Conservation (phyloP, 2,329 filamentous ascomycete genomes). For the Colletotrichum spaethianum region DNA sequence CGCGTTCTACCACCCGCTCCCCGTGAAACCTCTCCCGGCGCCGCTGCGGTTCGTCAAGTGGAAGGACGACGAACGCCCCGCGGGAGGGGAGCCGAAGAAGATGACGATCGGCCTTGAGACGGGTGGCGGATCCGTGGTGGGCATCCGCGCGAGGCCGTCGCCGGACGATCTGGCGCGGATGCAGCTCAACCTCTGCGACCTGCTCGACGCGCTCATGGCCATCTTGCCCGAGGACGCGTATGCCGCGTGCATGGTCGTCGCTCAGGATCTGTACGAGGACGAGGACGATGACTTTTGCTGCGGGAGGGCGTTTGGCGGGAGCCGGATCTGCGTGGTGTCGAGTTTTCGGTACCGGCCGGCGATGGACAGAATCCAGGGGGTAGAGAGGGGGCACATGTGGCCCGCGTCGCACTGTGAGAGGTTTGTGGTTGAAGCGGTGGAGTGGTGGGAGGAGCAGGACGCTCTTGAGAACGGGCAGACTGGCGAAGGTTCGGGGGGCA, state of each 20-base stretch:
- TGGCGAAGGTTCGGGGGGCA: neutral
- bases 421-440: slow-evolving; percentile 61
- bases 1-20: slow-evolving; percentile 68
- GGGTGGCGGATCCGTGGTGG: slow-evolving; percentile 53
- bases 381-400: slow-evolving; percentile 71
- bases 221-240: slow-evolving; percentile 72
- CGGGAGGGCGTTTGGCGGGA: slow-evolving; percentile 76
- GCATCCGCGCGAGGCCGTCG: slow-evolving; percentile 65
- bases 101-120: slow-evolving; percentile 60
- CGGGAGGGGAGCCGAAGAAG: slow-evolving; percentile 35
- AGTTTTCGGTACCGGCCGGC: slow-evolving; percentile 73
- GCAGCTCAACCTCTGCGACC: slow-evolving; percentile 73
- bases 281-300: slow-evolving; percentile 78
- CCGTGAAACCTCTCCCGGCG: slow-evolving; percentile 59
- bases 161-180: slow-evolving; percentile 61
- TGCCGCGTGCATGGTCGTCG: slow-evolving; percentile 67
- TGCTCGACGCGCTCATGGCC: slow-evolving; percentile 69
- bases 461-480: slow-evolving; percentile 55
- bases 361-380: slow-evolving; percentile 55
- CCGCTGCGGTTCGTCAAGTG: slow-evolving; percentile 64
- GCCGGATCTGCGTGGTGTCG: slow-evolving; percentile 73
- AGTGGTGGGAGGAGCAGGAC: slow-evolving; percentile 50
- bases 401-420: slow-evolving; percentile 72
- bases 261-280: slow-evolving; percentile 76
- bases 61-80: slow-evolving; percentile 49